Percentiles rank a stretch among this genome's conserved stretches.
Evolutionary conservation across 2,329 filamentous ascomycete species (phyloP).

Genomic region (Aspergillus unguis): DNA sequence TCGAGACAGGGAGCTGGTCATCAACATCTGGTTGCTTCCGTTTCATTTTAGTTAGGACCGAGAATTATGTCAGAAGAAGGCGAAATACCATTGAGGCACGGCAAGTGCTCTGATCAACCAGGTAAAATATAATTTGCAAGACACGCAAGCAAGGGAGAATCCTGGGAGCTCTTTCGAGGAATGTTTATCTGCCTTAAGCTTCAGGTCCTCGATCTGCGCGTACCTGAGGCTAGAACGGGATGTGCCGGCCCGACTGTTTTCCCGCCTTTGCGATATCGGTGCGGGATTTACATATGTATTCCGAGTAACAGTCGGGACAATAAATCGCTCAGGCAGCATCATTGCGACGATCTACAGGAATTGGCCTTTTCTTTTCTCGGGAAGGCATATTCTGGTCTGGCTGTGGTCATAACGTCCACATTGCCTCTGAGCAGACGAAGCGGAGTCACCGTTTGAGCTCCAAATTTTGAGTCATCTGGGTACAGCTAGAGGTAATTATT

Average conservation of each 20-base stretch:
- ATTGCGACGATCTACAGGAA: slow-evolving; percentile 2
- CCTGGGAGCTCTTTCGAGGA: slow-evolving; percentile 5
- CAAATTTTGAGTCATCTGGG: slow-evolving; percentile 11
- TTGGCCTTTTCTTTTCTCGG: neutral
- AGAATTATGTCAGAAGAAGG: slow-evolving; percentile 11
- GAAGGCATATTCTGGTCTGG: slow-evolving; percentile 1
- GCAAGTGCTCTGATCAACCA: neutral
- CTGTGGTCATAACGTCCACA: slow-evolving; percentile 8
- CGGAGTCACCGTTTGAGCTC: neutral
- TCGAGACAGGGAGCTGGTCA: slow-evolving; percentile 34
- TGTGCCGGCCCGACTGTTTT: slow-evolving; percentile 25
- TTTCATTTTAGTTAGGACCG: slow-evolving; percentile 36
- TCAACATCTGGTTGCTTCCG: slow-evolving; percentile 41
- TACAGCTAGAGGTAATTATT: neutral
- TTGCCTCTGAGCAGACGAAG: slow-evolving; percentile 3
- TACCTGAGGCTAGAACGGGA: slow-evolving; percentile 17
- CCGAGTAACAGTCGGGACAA: neutral
- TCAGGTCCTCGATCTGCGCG: slow-evolving; percentile 14
- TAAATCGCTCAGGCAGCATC: slow-evolving; percentile 1
- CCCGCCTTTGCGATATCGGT: slow-evolving; percentile 32
- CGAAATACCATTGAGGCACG: slow-evolving; percentile 30
- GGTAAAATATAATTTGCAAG: slow-evolving; percentile 1
- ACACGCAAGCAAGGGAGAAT: slow-evolving; percentile 25
- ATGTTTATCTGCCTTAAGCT: slow-evolving; percentile 15
- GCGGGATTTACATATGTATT: slow-evolving; percentile 14